These are phyloP conservation scores for Penicillium concentricum DNA, from an alignment of 2,329 filamentous ascomycete genomes.

Conservation along the genomic window DNA sequence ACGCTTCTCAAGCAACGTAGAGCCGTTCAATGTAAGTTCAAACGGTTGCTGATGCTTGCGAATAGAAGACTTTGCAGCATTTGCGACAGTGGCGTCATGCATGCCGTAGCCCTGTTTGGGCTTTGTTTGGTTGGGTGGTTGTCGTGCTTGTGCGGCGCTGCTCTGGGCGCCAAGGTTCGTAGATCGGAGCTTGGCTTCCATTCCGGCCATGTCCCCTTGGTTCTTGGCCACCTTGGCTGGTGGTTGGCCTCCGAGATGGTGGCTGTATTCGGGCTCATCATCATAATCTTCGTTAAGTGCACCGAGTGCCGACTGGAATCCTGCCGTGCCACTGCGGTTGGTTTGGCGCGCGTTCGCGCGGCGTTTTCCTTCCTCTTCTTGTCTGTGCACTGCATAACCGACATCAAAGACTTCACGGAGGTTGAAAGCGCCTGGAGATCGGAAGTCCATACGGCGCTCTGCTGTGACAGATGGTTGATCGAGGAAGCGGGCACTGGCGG, in stretches of 20 bases:
- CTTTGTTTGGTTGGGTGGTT: constrained; percentile 53
- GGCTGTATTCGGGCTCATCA: constrained; percentile 56
- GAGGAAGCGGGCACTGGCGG: constrained; percentile 53
- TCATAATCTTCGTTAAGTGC: constrained; percentile 64
- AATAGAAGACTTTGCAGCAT: constrained; percentile 79
- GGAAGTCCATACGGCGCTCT: constrained; percentile 81
- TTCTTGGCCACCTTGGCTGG: constrained; percentile 67
- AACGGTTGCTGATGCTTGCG: constrained; percentile 76
- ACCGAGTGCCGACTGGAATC: constrained; percentile 63
- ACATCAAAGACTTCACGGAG: constrained; percentile 97
- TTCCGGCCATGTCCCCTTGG: constrained; percentile 61
- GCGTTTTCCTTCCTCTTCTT: constrained; percentile 93
- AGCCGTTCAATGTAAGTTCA: constrained; percentile 86
- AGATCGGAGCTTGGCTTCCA: constrained; percentile 85
- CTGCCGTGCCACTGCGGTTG: constrained; percentile 59
- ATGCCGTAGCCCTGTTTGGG: constrained; percentile 73
- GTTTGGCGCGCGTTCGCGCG: constrained; percentile 78
- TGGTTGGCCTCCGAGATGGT: constrained; percentile 52
- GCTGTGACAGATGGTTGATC: constrained; percentile 55
- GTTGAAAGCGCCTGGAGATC: constrained; percentile 91
- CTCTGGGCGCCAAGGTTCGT: constrained; percentile 67
- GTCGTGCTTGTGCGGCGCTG: constrained; percentile 61
- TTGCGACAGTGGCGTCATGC: constrained; percentile 79
- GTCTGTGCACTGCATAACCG: constrained; percentile 92
- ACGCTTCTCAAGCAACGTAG: constrained; percentile 78